Evolutionary conservation across 2,329 filamentous ascomycete genomes (phyloP), one percentile per base, ranked within the genome.

Genomic region (Fusarium lateritium): DNA sequence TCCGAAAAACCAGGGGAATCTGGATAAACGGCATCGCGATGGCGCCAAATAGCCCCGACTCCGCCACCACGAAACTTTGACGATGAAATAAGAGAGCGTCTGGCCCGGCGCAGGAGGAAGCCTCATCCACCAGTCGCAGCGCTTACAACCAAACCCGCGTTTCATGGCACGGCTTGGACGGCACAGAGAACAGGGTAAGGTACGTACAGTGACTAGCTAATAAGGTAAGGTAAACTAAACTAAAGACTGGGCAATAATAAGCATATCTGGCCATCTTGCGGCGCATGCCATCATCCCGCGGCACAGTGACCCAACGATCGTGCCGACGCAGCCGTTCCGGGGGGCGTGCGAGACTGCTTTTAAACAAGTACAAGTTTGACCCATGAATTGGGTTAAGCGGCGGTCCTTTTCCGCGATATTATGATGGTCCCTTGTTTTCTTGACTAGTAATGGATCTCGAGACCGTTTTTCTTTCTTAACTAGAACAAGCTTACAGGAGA

Each of bases 271-370:
- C 58, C 65, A 75, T 72, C 65, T 67, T 59, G 63, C 64, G 69
- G 67, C 67, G 60, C 56, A 72, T 75, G 67, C 71, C 72, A 75
- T 75, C 71, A 73, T 75, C 69, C 60, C 56, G 65, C 60, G 65
- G 67, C 65, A 62, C 57, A 67, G 63, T 63, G 72, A 69, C 58
- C 60, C 68, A 71, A 64, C 59, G 71, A 69, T 72, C 58, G 62
- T 74, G 73, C 73, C 73, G 73, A 72, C 71, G 61, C 71, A 75
- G 69, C 73, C 73, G 73, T 75, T 64, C 56, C 65, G 61, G 66
- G 70, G 56, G 58, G 66, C 40, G 67, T 40, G 51, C 46, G 54
- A 52, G 62, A 31, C 36, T 44, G 22, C 40, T 46, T 31, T 10
- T 43, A 14, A 19, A 26, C 38, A 21, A 51, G 42, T 39, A n/a